Base-by-base conservation (phyloP, 768 basidiomycete genomes). In the Amyloporia xantha region DNA sequence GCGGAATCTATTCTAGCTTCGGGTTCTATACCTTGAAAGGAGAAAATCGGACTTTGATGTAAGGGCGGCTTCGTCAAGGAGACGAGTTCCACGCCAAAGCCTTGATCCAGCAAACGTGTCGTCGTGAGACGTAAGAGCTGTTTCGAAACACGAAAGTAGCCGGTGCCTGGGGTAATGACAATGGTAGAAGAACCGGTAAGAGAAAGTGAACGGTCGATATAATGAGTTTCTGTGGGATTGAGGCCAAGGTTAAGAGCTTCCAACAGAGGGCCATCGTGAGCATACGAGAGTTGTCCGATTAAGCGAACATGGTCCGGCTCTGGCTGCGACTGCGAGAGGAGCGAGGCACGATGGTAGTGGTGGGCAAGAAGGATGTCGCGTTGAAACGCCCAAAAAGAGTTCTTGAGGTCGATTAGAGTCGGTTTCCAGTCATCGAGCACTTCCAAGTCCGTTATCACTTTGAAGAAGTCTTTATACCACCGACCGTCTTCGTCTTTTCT, bases 391-490 rank as follows among this genome's bases (percentile, higher is more conserved):
- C 85, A 89, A 61, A 91, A 86, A 1, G 91, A 83, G 61, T 88
- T 81, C 64, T 94, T 95, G 60, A 98, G 76, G 61, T 78, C 82
- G 51, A 89, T 83, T 4, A 97, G 77, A 0, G 88, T 91, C 1
- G 84, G 78, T 54, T 85, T 85, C 91, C 93, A 95, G 59, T 94
- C 90, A 50, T 80, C 71, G 38, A 91, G 75, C 41, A 91, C 81
- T 60, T 98, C 92, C 26, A 95, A 72, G 61, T 98, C 95, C 3
- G 91, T 88, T 60, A 94, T 88, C 56, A 98, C 84, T 66, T 95
- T 93, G 78, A 82, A 97, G 59, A 94, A 95, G 62, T 96, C 96
- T 66, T 96, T 95, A 69, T 93, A 92, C 82, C 82, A 91, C 26
- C 71, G 69, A 9, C 82, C 85, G 40, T 82, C 74, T 47, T 90